These are phyloP conservation scores for Verticillium longisporum DNA, from an alignment of 2,329 filamentous ascomycete genomes.

Conservation along the genomic window DNA sequence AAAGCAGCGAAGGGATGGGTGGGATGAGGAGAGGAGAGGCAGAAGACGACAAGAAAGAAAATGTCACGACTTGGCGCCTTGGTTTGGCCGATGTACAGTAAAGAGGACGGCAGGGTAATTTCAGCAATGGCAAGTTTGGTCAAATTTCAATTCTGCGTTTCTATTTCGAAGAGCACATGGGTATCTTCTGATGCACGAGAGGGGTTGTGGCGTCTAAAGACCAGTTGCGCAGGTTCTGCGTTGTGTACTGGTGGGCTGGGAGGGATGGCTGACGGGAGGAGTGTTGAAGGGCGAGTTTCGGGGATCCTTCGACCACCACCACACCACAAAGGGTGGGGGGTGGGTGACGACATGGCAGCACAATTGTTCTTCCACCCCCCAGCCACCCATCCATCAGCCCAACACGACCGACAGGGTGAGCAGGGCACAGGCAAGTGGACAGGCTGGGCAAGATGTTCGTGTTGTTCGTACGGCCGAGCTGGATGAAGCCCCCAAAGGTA, in stretches of 20 bases:
- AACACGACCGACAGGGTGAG: not conserved
- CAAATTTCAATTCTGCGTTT: conserved; percentile 12
- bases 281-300: not conserved
- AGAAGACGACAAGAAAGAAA: not conserved
- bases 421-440: not conserved
- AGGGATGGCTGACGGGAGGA: conserved; percentile 4
- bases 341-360: not conserved
- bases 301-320: not conserved
- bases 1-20: not conserved
- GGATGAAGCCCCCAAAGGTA: too few species aligned
- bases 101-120: conserved; percentile 1
- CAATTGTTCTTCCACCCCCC: not conserved
- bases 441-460: too few species aligned
- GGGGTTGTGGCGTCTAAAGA: conserved; percentile 20
- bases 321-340: not conserved
- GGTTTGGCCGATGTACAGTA: conserved; percentile 7
- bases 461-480: too few species aligned
- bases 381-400: not conserved
- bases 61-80: not conserved
- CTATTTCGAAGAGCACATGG: conserved; percentile 1
- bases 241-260: conserved; percentile 19
- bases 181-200: conserved; percentile 15
- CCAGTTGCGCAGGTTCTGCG: conserved; percentile 21
- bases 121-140: not conserved
- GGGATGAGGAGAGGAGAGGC: not conserved